Base-by-base conservation (phyloP, 805 yeast species). In the Aciculoconidium aculeatum region DNA sequence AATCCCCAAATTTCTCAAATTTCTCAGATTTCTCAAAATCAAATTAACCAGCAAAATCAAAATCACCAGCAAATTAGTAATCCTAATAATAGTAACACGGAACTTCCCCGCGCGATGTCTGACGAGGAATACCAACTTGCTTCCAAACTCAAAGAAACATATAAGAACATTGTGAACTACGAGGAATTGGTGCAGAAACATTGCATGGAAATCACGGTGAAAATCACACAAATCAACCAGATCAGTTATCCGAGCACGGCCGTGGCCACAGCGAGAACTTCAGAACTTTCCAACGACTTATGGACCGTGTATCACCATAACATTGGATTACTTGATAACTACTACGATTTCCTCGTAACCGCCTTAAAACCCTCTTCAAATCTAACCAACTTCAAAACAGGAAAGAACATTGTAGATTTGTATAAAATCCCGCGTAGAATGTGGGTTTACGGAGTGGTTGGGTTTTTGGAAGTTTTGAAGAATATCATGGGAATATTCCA, bases 361-460 rank as follows among this genome's bases (percentile, higher is more conserved):
- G 84, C 88, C 1, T 61, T 80, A 37, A 72, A 78, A 28, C 86
- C 87, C 11, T 53, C 67, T 5, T 62, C 75, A 4, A 61, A 60
- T 36, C 58, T 59, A 25, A 58, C 61, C 10, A 65, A 61, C 34
- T 78, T 81, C 18, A 78, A 75, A 47, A 76, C 87, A 3, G 92
- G 92, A 2, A 77, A 75, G 47, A 84, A 81, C 41, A 74, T 83
- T 27, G 83, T 83, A 6, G 80, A 79, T 39, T 72, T 80, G 22
- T 82, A 83, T 51, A 75, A 86, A 51, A 80, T 83, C 23, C 83
- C 84, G 19, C 65, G 90, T 44, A 61, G 92, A 42, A 65, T 83
- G 64, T 83, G 92, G 92, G 88, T 83, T 6, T 82, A 82, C 51
- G 94, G 94, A 15, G 76, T 84, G 9, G 88, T 82, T 10, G 84